Percentiles rank a stretch among this genome's conserved stretches.
phyloP scores from a whole-genome alignment of 768 basidiomycete genomes.

The Termitomyces sp. region DNA sequence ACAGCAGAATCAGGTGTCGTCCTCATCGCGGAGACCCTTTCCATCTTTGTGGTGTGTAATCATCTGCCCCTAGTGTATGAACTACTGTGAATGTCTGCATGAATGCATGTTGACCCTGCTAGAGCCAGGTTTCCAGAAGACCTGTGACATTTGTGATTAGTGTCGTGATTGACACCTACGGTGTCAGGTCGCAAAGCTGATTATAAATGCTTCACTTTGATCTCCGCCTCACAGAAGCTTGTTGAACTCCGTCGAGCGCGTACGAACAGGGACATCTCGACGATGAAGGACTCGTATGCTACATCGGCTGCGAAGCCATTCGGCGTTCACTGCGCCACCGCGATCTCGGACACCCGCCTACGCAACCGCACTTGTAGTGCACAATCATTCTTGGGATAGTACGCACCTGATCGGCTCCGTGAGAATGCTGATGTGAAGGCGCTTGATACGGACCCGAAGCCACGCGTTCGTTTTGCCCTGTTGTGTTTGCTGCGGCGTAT shows the following conservation, averaged over 20 bases:
- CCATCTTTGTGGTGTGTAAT: no score
- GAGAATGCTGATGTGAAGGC: slow-evolving; percentile 1
- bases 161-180: no score
- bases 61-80: no score
- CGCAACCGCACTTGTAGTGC: slow-evolving; percentile 16
- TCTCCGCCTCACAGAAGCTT: slow-evolving; percentile 11
- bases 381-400: slow-evolving; percentile 16
- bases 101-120: no score
- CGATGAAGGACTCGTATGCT: slow-evolving; percentile 22
- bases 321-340: slow-evolving; percentile 13
- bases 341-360: slow-evolving; percentile 15
- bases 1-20: slow-evolving; percentile 11
- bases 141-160: no score
- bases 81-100: no score
- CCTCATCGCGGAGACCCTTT: slow-evolving; percentile 20
- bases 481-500: slow-evolving; percentile 19
- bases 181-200: no score
- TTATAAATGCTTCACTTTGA: slow-evolving; percentile 15
- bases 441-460: slow-evolving; percentile 18
- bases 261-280: slow-evolving; percentile 23
- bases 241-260: slow-evolving; percentile 15
- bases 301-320: slow-evolving; percentile 20
- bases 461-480: slow-evolving; percentile 18
- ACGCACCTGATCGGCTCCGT: slow-evolving; percentile 12
- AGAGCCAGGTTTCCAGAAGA: no score